A percentile compares a stretch with the other conserved stretches of the same genome.
Conservation (phyloP, 345 rosid species). For the Garcia nutans region DNA sequence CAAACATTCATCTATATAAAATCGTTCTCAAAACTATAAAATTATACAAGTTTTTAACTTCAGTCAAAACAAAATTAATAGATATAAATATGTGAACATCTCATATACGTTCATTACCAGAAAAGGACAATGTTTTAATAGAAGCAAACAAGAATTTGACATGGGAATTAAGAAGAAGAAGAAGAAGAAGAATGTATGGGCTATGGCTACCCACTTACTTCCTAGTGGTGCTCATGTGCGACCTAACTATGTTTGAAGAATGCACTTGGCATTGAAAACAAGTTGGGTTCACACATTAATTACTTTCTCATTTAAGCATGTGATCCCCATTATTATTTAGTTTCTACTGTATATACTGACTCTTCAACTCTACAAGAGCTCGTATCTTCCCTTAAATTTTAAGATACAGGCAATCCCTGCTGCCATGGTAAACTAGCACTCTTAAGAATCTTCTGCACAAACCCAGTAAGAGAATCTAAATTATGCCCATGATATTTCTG, state of each 20-base stretch:
- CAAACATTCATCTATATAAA: too few species aligned
- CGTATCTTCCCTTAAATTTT: too few species aligned
- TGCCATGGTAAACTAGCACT: not conserved
- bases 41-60: too few species aligned
- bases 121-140: not conserved
- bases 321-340: slow-evolving; percentile 35
- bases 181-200: too few species aligned
- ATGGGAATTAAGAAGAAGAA: not conserved
- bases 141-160: not conserved
- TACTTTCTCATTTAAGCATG: slow-evolving; percentile 9
- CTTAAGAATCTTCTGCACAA: not conserved
- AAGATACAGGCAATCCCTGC: not conserved
- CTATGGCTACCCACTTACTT: not conserved
- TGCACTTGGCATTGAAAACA: not conserved
- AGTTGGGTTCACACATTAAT: slow-evolving; percentile 5
- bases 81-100: too few species aligned
- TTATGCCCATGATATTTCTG: slow-evolving; percentile 10
- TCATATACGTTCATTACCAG: too few species aligned
- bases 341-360: not conserved
- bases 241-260: not conserved
- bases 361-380: slow-evolving; percentile 6
- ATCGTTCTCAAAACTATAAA: too few species aligned
- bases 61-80: too few species aligned
- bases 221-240: slow-evolving; percentile 30
- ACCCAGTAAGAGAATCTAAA: not conserved